phyloP scores from a whole-genome alignment of 345 rosid genomes.

The Pseudoturritis turrita region DNA sequence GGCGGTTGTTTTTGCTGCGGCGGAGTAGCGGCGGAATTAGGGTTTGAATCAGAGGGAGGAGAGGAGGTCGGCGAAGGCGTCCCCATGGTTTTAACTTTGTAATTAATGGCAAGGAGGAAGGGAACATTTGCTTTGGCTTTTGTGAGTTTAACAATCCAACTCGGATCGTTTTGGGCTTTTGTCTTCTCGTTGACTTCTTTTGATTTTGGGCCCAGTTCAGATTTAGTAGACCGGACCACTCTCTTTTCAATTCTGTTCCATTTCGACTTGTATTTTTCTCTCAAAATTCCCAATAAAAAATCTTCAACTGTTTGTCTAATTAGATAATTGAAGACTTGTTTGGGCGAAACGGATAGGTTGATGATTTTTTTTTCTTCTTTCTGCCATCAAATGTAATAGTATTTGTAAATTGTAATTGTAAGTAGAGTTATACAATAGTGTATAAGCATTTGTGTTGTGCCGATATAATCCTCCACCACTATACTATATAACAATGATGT shows the following conservation, averaged over 20 bases:
- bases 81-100: constrained; percentile 14
- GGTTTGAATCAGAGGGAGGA: constrained; percentile 27
- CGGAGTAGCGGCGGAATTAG: constrained; percentile 26
- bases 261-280: too few relatives aligned
- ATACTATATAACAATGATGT: constrained; percentile 10
- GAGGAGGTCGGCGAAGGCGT: constrained; percentile 27
- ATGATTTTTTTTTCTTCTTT: too few relatives aligned
- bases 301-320: too few relatives aligned
- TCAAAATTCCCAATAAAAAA: too few relatives aligned
- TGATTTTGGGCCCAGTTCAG: not conserved
- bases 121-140: not conserved
- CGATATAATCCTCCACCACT: constrained; percentile 1
- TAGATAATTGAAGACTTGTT: too few relatives aligned
- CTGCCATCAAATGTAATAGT: not conserved
- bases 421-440: not conserved
- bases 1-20: not conserved
- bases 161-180: constrained; percentile 5
- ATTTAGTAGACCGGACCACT: too few relatives aligned
- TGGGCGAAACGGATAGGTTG: too few relatives aligned
- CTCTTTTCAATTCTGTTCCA: too few relatives aligned
- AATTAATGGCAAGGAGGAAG: not conserved
- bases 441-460: not conserved
- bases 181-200: not conserved
- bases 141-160: not conserved
- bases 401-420: not conserved